Percentiles rank a stretch among this genome's conserved stretches.
Conservation (phyloP, 345 rosid genomes). For the Eutrema heterophyllum region DNA sequence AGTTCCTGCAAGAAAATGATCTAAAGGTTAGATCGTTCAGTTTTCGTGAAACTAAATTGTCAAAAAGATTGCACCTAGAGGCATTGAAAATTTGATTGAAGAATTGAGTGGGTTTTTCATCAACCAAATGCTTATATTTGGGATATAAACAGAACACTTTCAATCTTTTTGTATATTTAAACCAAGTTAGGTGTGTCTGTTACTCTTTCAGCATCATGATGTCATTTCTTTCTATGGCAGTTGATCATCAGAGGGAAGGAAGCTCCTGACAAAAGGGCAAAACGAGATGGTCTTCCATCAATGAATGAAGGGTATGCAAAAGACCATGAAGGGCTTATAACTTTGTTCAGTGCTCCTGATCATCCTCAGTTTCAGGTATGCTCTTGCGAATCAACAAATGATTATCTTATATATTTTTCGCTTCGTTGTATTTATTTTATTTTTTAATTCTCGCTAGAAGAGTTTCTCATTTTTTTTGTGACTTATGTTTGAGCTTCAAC, state of each 20-base stretch:
- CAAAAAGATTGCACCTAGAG: neutral
- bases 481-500: neutral
- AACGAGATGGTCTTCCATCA: conserved; percentile 29
- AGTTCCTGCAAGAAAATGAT: conserved; percentile 33
- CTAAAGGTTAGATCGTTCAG: conserved; percentile 24
- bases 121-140: neutral
- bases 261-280: conserved; percentile 23
- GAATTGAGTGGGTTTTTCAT: neutral
- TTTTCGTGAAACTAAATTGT: neutral
- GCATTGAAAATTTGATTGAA: conserved; percentile 4
- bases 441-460: neutral
- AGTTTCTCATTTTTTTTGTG: neutral
- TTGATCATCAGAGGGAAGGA: conserved; percentile 35
- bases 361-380: conserved; percentile 38
- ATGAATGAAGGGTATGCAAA: conserved; percentile 30
- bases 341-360: conserved; percentile 39
- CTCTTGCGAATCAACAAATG: neutral
- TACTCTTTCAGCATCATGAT: conserved; percentile 17
- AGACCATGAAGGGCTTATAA: conserved; percentile 38
- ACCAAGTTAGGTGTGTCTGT: neutral
- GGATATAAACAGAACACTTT: neutral
- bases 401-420: neutral
- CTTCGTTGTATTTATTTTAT: neutral
- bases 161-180: neutral
- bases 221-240: conserved; percentile 20